Evolutionary conservation across 345 rosid genomes (phyloP).

Genomic region (Eucalyptus grandis): DNA sequence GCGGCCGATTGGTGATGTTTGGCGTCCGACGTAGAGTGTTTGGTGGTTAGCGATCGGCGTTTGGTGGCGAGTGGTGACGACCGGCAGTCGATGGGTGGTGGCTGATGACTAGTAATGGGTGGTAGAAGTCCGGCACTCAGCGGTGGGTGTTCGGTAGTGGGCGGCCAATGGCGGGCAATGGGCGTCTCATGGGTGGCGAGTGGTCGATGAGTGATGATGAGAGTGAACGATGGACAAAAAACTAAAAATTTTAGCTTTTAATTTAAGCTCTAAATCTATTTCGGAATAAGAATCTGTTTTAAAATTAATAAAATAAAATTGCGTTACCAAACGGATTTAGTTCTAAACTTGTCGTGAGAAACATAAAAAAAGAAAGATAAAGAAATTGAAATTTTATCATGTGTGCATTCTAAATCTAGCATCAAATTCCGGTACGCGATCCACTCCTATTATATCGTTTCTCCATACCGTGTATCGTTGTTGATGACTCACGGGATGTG

Average conservation of each 20-base stretch:
- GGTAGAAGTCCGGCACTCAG: rapidly evolving
- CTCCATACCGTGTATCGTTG: neutral
- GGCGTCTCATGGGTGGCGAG: too few species aligned
- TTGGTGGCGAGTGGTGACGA: too few species aligned
- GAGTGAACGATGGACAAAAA: too few species aligned
- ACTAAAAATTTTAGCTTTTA: too few species aligned
- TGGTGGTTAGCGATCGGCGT: rapidly evolving
- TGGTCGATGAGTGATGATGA: rapidly evolving
- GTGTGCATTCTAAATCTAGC: neutral
- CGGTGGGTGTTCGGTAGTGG: rapidly evolving
- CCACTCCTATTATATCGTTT: neutral
- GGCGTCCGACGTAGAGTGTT: rapidly evolving
- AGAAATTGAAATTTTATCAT: rapidly evolving
- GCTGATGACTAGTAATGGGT: too few species aligned
- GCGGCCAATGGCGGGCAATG: rapidly evolving
- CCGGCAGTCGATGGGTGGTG: rapidly evolving
- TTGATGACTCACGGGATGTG: neutral
- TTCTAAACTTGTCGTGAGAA: rapidly evolving
- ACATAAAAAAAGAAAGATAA: rapidly evolving
- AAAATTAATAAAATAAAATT: too few species aligned
- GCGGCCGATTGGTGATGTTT: rapidly evolving
- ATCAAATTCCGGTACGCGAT: neutral
- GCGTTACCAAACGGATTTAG: rapidly evolving
- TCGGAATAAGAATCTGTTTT: rapidly evolving
- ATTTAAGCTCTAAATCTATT: rapidly evolving